Conservation (phyloP, 805 yeast species). For the Yarrowia keelungensis region DNA sequence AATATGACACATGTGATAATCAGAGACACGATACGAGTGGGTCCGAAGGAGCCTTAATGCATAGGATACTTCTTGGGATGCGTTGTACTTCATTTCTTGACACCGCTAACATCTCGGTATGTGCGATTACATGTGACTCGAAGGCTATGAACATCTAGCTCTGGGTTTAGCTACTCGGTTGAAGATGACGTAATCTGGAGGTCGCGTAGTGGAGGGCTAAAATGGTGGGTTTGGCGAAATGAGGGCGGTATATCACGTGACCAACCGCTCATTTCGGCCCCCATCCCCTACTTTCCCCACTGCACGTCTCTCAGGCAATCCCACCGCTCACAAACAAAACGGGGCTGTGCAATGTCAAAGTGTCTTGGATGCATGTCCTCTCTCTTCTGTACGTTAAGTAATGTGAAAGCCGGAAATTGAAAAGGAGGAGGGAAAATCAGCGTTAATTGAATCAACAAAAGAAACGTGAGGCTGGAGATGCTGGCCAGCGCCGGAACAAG, state of each 20-base stretch:
- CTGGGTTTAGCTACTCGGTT: slow-evolving; percentile 14
- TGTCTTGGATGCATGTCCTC: slow-evolving; percentile 11
- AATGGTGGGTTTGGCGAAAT: too few relatives aligned
- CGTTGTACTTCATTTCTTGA: too few relatives aligned
- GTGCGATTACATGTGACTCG: slow-evolving; percentile 19
- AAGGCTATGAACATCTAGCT: slow-evolving; percentile 11
- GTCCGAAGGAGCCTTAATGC: background rate
- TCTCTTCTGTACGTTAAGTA: background rate
- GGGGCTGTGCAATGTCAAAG: slow-evolving; percentile 32
- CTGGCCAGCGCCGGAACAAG: background rate
- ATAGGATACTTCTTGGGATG: background rate
- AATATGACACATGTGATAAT: too few relatives aligned
- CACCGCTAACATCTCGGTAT: background rate
- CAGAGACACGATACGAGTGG: too few relatives aligned
- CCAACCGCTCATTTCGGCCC: background rate
- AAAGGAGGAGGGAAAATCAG: background rate
- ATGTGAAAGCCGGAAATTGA: slow-evolving; percentile 9
- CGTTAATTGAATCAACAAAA: slow-evolving; percentile 2
- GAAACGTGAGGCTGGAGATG: background rate
- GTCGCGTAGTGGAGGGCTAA: background rate
- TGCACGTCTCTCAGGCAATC: background rate
- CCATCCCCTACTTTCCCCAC: background rate
- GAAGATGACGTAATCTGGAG: slow-evolving; percentile 16
- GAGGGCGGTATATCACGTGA: background rate
- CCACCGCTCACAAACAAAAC: background rate